Base-by-base conservation (phyloP, 768 basidiomycete species). In the Termitomyces sp. region DNA sequence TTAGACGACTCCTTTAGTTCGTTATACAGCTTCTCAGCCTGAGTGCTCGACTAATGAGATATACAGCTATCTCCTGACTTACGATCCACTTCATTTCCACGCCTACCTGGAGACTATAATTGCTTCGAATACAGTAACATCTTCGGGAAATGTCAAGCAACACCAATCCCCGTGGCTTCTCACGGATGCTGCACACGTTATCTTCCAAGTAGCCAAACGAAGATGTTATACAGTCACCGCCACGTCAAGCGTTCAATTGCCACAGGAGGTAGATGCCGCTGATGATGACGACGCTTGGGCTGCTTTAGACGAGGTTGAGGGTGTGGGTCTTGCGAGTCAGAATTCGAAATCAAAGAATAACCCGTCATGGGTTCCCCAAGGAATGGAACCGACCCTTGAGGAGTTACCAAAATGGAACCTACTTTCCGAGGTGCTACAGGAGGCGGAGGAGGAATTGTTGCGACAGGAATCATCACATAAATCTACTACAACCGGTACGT, bases 351-450 rank as follows among this genome's bases (percentile, higher is more conserved):
- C 57, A 24, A 67, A 64, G 53, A 64, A 69, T 28, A 62, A 64
- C 38, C 72, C 80, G 4, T 66, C 69, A 24, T 91, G 92, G 87
- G 67, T 93, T 22, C 90, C 94, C 0, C 77, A 82, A 10, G 86
- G 85, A 1, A 85, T 95, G 70, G 85, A 92, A 46, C 91, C 93
- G 0, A 83, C 94, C 0, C 76, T 98, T 24, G 97, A 98, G 71
- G 97, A 98, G 66, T 80, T 91, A 45, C 95, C 95, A 0, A 99
- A 99, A 69, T 98, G 97, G 96, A 80, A 80, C 56, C 69, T 95
- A 8, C 73, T 99, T 13, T 80, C 86, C 0, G 90, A 93, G n/a
- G 81, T 95, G 0, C 69, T 99, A 45, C 79, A 92, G 52, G 97
- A 99, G 72, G 88, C 94, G 2, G 97, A 98, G 70, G 85, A 85